A percentile compares a stretch with the other conserved stretches of the same genome.
These are phyloP conservation scores for Geranium rotundifolium DNA, from an alignment of 345 rosid genomes.

Conservation along the genomic window DNA sequence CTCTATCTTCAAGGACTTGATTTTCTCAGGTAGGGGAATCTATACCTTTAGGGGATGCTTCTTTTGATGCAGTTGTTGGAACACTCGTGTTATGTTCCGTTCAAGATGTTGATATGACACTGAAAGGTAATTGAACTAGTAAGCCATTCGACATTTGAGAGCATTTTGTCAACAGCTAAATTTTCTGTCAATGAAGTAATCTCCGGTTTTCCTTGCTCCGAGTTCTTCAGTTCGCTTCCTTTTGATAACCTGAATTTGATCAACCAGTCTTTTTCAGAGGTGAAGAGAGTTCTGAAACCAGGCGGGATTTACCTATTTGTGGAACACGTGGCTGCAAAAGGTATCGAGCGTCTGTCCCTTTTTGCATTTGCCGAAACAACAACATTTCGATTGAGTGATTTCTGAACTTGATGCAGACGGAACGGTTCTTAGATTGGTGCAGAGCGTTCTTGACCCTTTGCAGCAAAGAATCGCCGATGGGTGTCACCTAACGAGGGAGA, in stretches of 20 bases:
- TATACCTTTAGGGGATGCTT: conserved; percentile 57
- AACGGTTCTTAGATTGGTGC: conserved; percentile 45
- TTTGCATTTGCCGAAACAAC: not conserved
- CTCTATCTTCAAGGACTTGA: conserved; percentile 1
- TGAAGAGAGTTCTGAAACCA: conserved; percentile 66
- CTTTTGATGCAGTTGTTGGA: conserved; percentile 80
- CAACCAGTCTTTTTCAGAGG: conserved; percentile 32
- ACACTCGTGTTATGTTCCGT: conserved; percentile 86
- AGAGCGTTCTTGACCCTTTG: conserved; percentile 52
- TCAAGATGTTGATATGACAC: conserved; percentile 38
- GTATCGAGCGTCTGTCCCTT: conserved; percentile 17
- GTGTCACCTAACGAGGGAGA: conserved; percentile 64
- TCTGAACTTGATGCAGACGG: conserved; percentile 41
- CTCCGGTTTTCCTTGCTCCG: too few relatives aligned
- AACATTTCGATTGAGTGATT: not conserved
- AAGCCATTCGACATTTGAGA: not conserved
- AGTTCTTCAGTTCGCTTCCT: too few relatives aligned
- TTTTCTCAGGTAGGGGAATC: conserved; percentile 63
- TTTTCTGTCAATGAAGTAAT: too few relatives aligned
- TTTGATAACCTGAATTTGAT: not conserved
- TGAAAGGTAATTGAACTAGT: conserved; percentile 34
- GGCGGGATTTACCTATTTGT: conserved; percentile 67
- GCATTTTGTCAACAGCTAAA: not conserved
- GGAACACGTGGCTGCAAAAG: conserved; percentile 86
- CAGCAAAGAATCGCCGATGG: conserved; percentile 61